Percentiles rank a stretch among this genome's conserved stretches.
These are phyloP conservation scores for Phyllosticta citribraziliensis DNA, from an alignment of 2,329 filamentous ascomycete genomes.

Conservation along the genomic window DNA sequence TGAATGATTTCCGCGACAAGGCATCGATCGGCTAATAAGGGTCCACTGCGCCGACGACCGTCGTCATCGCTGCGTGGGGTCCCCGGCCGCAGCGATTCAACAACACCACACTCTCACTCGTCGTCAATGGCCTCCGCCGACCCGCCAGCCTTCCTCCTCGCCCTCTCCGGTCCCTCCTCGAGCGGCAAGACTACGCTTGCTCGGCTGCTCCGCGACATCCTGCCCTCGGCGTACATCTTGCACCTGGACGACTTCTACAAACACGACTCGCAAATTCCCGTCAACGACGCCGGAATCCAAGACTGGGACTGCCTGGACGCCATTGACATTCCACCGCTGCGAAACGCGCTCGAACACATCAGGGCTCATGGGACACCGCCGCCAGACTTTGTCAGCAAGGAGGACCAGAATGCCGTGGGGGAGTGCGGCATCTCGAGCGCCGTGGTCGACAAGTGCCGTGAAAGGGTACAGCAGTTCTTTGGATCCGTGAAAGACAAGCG, in stretches of 20 bases:
- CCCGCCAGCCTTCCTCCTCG: constrained; percentile 50
- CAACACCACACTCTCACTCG: not conserved
- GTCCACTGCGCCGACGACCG: not conserved
- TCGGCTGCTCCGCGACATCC: constrained; percentile 71
- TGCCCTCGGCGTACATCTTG: constrained; percentile 65
- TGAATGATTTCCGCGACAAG: constrained; percentile 6
- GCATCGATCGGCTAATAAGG: not conserved
- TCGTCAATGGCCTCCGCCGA: not conserved
- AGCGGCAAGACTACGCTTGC: constrained; percentile 93
- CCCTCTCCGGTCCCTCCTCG: constrained; percentile 80
- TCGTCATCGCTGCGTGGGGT: constrained; percentile 8
- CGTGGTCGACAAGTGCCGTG: constrained; percentile 29
- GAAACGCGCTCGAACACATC: constrained; percentile 59
- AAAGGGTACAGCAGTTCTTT: constrained; percentile 12
- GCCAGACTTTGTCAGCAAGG: constrained; percentile 43
- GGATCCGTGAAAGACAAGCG: constrained; percentile 10
- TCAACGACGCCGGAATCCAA: constrained; percentile 42
- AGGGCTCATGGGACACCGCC: constrained; percentile 55
- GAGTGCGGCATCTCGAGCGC: constrained; percentile 25
- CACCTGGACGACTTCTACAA: constrained; percentile 97
- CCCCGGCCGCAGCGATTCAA: not conserved
- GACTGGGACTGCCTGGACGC: constrained; percentile 91
- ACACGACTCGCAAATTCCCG: constrained; percentile 57
- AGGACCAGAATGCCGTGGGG: constrained; percentile 47
- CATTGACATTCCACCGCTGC: constrained; percentile 61